Evolutionary conservation across 768 basidiomycete species (phyloP), one percentile per base, ranked within the genome.

Genomic region (Hygrophoropsis aurantiaca): DNA sequence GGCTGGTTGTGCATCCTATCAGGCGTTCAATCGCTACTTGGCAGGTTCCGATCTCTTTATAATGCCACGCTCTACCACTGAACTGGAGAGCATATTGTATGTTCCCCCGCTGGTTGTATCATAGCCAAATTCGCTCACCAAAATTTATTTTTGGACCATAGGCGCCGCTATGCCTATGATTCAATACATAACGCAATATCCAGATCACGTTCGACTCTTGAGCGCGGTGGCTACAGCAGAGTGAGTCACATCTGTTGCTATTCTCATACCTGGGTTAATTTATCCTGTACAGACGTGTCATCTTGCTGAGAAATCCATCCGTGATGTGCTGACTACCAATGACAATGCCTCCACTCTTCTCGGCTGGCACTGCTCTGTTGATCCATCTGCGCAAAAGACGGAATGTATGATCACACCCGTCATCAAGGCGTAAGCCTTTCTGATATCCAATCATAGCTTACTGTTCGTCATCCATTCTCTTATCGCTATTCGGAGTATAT

Each of bases 121-220:
- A 46, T 42, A 44, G 19, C 11, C 25, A 5, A 15, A n/a, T 25
- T 46, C 16, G 18, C 26, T 15, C 44, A 20, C 49, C 10, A 39
- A 36, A 37, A 51, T 46, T 30, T 13, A 27, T 26, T 46, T 45
- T 46, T 16, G 23, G 19, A 44, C n/a, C 45, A 25, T 55, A 87
- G 85, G 42, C 73, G 79, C 54, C 73, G 84, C 60, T 87, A 87
- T 60, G 75, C 81, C 1, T 79, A 84, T 56, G 85, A 87, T 58
- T 81, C 80, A 8, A 84, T 88, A 42, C 86, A 87, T 59, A 87
- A 87, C 61, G 74, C 80, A 21, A 84, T 87, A 57, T 72, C 86
- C 18, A 79, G 73, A 50, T 79, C 82, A 58, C 79, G 79, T 34
- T 77, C 79, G 18, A 66, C 76, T 11, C 66, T 86, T 16, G 73